Evolutionary conservation across 2,329 filamentous ascomycete species (phyloP), one percentile per base, ranked within the genome.

Genomic region (Rutstroemia sp.): DNA sequence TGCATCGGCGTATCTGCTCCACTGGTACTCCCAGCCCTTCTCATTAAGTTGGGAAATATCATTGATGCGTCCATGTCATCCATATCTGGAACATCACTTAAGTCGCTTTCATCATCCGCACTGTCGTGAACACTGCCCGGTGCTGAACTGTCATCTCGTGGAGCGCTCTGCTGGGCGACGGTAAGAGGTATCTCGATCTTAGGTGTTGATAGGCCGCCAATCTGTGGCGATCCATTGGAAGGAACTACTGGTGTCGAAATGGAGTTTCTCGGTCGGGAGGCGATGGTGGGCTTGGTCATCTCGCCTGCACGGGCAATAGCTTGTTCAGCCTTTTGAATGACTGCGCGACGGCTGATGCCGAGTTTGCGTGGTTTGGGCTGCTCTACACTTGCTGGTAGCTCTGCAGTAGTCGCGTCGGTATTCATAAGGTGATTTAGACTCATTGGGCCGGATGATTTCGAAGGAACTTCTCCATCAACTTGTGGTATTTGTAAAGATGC

Each of bases 251-350:
- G 39, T 45, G 44, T 38, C 34, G 30, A 36, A 21, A 9, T 19
- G 4, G 27, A 57, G 59, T 38, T 49, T 62, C 67, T 51, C 14
- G 60, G 51, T 7, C 61, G 58, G 0, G 61, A 54, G 69, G 72
- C 5, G 72, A 74, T 38, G 69, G 38, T 76, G 72, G 58, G 49
- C 12, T 62, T 60, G 17, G 59, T 53, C 8, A 51, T 19, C 30
- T 67, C 68, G 1, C 75, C 72, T 4, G 73, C 70, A 0, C 76
- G 75, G 46, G 57, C 60, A 14, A 83, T 76, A 4, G 79, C 79
- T 59, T 82, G 78, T 59, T 86, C 83, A 0, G 83, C 82, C 64
- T 81, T 82, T 36, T 81, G 79, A 2, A 86, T 71, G 30, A 86
- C 73, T 56, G 86, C 82, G 5, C 66, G 61, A 21, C 68, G 63